Percentiles rank a stretch among this genome's conserved stretches.
phyloP scores from a whole-genome alignment of 768 basidiomycete species.

The Podaxis pistillaris region DNA sequence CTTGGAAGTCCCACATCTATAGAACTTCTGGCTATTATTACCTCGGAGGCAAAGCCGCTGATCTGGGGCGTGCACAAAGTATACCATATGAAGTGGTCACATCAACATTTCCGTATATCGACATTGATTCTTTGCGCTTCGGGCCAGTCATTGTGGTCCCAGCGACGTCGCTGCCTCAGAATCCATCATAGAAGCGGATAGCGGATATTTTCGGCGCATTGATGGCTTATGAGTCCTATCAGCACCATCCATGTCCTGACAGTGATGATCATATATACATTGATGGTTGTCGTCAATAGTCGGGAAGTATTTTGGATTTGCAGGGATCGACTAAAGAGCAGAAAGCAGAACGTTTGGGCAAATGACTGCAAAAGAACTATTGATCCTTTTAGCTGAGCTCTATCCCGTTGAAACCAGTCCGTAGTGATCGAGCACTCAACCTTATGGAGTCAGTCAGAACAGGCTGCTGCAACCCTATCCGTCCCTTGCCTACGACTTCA shows the following conservation, averaged over 20 bases:
- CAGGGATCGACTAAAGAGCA: not conserved
- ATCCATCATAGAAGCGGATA: not conserved
- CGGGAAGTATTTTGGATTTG: no score
- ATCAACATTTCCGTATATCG: not conserved
- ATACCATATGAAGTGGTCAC: conserved; percentile 5
- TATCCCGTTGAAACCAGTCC: not conserved
- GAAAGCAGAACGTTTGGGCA: not conserved
- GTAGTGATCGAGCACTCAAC: not conserved
- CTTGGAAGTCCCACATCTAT: not conserved
- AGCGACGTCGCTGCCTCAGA: not conserved
- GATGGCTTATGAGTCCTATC: conserved; percentile 1
- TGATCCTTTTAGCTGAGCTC: not conserved
- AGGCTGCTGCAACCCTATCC: not conserved
- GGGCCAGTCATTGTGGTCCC: not conserved
- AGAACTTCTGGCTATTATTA: not conserved
- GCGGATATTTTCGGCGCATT: not conserved
- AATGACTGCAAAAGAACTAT: not conserved
- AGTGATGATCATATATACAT: not conserved
- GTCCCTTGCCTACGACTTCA: not conserved
- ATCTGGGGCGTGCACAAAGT: not conserved
- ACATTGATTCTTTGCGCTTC: not conserved
- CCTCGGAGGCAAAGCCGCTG: not conserved
- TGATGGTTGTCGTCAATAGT: conserved; percentile 5
- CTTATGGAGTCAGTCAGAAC: not conserved
- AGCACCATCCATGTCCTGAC: not conserved